Percentiles rank a stretch among this genome's conserved stretches.
phyloP scores from a whole-genome alignment of 352 stramenopile species.

The Bremia lactucae region DNA sequence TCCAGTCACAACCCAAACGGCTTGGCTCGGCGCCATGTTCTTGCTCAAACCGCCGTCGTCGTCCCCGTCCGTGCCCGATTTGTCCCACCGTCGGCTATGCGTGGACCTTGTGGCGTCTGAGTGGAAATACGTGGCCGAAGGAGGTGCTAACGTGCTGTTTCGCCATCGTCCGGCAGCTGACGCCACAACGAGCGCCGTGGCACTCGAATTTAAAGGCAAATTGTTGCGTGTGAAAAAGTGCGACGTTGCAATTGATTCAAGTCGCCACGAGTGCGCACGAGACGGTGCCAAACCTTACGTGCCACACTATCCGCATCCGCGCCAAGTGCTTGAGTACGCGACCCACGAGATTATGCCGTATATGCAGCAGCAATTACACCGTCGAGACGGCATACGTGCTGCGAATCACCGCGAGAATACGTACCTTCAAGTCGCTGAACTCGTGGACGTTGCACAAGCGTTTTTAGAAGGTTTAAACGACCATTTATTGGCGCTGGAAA shows the following conservation, averaged over 20 bases:
- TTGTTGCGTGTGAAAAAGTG: slow-evolving; percentile 82
- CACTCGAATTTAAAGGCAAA: slow-evolving; percentile 48
- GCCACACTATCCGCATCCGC: slow-evolving; percentile 57
- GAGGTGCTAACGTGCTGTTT: slow-evolving; percentile 79
- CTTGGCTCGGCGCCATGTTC: slow-evolving; percentile 25
- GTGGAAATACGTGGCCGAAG: slow-evolving; percentile 84
- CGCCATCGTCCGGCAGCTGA: slow-evolving; percentile 38
- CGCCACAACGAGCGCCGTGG: slow-evolving; percentile 7
- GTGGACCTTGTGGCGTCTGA: slow-evolving; percentile 32
- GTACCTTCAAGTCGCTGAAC: slow-evolving; percentile 63
- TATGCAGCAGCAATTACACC: slow-evolving; percentile 33
- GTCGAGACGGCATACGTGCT: neutral
- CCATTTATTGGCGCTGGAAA: slow-evolving; percentile 43
- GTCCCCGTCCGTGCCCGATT: slow-evolving; percentile 3
- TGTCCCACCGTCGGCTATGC: slow-evolving; percentile 7
- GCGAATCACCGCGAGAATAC: slow-evolving; percentile 10
- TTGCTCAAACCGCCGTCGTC: slow-evolving; percentile 32
- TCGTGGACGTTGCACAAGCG: slow-evolving; percentile 42
- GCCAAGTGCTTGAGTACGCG: slow-evolving; percentile 61
- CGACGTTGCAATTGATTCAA: slow-evolving; percentile 25
- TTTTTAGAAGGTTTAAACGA: slow-evolving; percentile 62
- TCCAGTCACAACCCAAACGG: slow-evolving; percentile 10
- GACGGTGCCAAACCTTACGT: slow-evolving; percentile 24
- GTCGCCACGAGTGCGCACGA: neutral
- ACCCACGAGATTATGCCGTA: slow-evolving; percentile 66